phyloP scores from a whole-genome alignment of 2,329 filamentous ascomycete species.

The Aspergillus ustus region DNA sequence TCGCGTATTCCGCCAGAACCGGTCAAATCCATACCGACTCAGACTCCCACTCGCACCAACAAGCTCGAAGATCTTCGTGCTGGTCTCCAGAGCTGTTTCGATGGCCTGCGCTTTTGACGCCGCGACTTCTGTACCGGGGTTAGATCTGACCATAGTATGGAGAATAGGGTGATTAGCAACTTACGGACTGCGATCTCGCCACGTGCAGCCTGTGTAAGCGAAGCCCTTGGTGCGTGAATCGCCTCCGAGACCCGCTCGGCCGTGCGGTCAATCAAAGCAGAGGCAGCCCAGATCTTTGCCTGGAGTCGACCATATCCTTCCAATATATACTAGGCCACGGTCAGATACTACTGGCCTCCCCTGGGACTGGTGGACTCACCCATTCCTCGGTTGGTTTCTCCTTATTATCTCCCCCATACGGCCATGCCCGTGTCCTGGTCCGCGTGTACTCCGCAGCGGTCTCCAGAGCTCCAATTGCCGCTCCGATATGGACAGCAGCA shows the following conservation, averaged over 20 bases:
- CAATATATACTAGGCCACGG: conserved; percentile 56
- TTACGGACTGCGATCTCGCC: conserved; percentile 65
- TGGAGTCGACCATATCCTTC: conserved; percentile 67
- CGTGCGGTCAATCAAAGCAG: conserved; percentile 62
- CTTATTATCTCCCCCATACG: conserved; percentile 67
- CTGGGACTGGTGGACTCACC: background rate
- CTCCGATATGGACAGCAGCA: conserved; percentile 68
- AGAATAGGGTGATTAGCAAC: conserved; percentile 47
- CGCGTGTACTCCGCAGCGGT: conserved; percentile 62
- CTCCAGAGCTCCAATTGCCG: conserved; percentile 62
- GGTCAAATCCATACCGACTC: conserved; percentile 63
- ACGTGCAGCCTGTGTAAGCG: conserved; percentile 56
- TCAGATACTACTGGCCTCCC: background rate
- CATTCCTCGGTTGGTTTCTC: conserved; percentile 64
- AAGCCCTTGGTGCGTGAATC: conserved; percentile 49
- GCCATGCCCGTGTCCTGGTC: conserved; percentile 65
- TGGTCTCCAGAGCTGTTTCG: background rate
- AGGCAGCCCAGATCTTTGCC: conserved; percentile 64
- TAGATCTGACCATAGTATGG: background rate
- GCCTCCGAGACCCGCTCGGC: conserved; percentile 55
- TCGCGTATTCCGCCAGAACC: conserved; percentile 69
- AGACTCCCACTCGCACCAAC: conserved; percentile 64
- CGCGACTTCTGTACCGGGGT: background rate
- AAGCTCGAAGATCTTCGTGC: conserved; percentile 61
- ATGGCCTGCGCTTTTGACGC: background rate